phyloP scores from a whole-genome alignment of 768 basidiomycete genomes.

The Austroboletus festivus region DNA sequence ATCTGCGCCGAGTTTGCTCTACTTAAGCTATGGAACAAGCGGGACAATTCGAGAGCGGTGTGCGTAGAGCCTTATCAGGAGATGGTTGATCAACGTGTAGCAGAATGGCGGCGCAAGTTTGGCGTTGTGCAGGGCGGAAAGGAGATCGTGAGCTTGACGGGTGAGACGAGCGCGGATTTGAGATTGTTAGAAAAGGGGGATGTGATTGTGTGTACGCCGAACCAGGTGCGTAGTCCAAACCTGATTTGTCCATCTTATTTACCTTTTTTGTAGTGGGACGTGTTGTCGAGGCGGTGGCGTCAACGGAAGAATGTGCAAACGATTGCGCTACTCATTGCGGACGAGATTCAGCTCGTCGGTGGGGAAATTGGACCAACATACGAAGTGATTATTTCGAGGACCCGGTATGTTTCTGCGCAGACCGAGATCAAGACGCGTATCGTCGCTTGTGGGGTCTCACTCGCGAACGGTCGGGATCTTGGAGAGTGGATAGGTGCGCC shows the following conservation, averaged over 20 bases:
- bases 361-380: conserved; percentile 96
- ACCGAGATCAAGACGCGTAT: conserved; percentile 91
- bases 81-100: conserved; percentile 89
- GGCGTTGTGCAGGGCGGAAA: conserved; percentile 82
- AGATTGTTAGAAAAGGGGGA: conserved; percentile 88
- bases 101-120: conserved; percentile 89
- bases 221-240: conserved; percentile 54
- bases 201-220: conserved; percentile 90
- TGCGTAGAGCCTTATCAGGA: conserved; percentile 97
- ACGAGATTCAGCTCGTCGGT: conserved; percentile 93
- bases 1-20: conserved; percentile 97
- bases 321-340: conserved; percentile 88
- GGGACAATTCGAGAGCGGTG: conserved; percentile 77
- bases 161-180: conserved; percentile 90
- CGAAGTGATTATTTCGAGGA: conserved; percentile 92
- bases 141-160: conserved; percentile 90
- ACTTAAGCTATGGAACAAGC: conserved; percentile 90
- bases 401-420: conserved; percentile 94
- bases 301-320: conserved; percentile 96
- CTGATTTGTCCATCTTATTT: background rate
- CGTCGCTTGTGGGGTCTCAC: conserved; percentile 90
- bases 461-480: conserved; percentile 93
- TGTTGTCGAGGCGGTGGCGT: conserved; percentile 91
- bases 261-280: conserved; percentile 72
- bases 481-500: conserved; percentile 98